Percentiles rank a stretch among this genome's conserved stretches.
phyloP scores from a whole-genome alignment of 257 asterid genomes.

The Misopates orontium region DNA sequence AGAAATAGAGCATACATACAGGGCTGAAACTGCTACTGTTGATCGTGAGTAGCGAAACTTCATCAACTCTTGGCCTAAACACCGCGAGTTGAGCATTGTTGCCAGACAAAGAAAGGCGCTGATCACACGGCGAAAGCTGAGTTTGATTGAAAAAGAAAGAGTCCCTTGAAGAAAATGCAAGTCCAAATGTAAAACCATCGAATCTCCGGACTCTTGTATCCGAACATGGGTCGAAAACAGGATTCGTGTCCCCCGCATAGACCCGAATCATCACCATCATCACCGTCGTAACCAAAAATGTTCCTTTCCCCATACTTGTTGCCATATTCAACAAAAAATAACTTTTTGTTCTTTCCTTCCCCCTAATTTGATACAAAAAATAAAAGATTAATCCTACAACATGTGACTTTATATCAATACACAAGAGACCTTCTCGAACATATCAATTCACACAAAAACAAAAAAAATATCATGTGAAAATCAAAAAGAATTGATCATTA shows the following conservation, averaged over 20 bases:
- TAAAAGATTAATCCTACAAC: not conserved
- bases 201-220: constrained; percentile 63
- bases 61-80: constrained; percentile 89
- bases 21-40: constrained; percentile 53
- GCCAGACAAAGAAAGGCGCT: constrained; percentile 61
- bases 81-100: constrained; percentile 53
- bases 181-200: constrained; percentile 89
- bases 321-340: constrained; percentile 17
- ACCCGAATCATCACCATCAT: constrained; percentile 33
- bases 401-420: not conserved
- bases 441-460: too few species aligned
- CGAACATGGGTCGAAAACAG: constrained; percentile 68
- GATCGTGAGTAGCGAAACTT: constrained; percentile 86
- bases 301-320: constrained; percentile 26
- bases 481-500: too few species aligned
- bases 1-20: constrained; percentile 33
- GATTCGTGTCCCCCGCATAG: constrained; percentile 56
- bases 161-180: constrained; percentile 67
- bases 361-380: not conserved
- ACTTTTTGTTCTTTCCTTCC: constrained; percentile 8
- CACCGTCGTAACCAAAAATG: constrained; percentile 22
- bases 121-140: constrained; percentile 94
- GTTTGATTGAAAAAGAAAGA: constrained; percentile 71
- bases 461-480: too few species aligned
- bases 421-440: not conserved